A percentile compares a stretch with the other conserved stretches of the same genome.
Conservation (phyloP, 73 alveolate genomes). For the Blepharisma japonicum region DNA sequence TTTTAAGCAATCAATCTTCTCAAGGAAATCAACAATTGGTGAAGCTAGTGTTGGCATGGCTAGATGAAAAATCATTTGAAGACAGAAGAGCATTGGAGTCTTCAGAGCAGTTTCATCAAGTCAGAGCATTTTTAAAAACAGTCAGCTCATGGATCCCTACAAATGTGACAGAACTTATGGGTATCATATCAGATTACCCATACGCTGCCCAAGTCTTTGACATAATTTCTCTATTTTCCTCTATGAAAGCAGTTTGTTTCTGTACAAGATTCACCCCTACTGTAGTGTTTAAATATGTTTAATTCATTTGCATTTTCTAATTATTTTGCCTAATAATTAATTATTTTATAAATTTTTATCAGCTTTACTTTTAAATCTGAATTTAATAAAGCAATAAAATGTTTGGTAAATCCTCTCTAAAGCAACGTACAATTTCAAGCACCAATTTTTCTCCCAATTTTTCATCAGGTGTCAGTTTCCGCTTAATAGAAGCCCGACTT, state of each 20-base stretch:
- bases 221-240: not conserved
- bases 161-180: not conserved
- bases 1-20: not conserved
- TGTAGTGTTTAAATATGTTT: not conserved
- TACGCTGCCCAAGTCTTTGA: slow-evolving; percentile 13
- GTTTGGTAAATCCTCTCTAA: too few species aligned
- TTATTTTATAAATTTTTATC: too few species aligned
- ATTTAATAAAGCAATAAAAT: too few species aligned
- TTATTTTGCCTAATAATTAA: too few species aligned
- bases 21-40: not conserved
- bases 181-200: not conserved
- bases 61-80: not conserved
- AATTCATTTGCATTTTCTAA: too few species aligned
- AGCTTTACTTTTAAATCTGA: too few species aligned
- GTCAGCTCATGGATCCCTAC: not conserved
- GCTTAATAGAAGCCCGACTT: slow-evolving; percentile 25
- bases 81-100: not conserved
- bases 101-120: not conserved
- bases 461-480: not conserved
- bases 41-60: not conserved
- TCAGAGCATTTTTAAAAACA: not conserved
- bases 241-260: not conserved
- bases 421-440: too few species aligned
- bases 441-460: too few species aligned
- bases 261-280: not conserved